Evolutionary conservation across 176 grass and related monocot species (phyloP), one percentile per base, ranked within the genome.

Genomic region (Ampelocalamus luodianensis): DNA sequence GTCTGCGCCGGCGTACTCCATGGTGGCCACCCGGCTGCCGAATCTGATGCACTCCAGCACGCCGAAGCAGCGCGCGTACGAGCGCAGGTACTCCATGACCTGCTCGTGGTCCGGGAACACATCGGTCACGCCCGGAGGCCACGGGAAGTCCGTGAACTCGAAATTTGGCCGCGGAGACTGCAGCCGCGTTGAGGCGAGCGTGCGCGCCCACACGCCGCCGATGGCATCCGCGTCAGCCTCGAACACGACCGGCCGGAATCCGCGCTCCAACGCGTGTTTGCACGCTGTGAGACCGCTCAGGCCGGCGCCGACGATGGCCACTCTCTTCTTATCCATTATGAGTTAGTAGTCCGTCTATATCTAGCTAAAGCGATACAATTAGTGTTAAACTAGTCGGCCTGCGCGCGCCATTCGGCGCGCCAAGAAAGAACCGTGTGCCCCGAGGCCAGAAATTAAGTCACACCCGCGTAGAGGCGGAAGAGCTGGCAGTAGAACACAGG

Each of bases 61-160:
- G 6, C 85, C 89, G 13, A 97, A 97, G 48, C 67, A 89, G 54
- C 75, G 85, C 26, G 87, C 87, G 36, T 97, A 97, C 3, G 85
- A 80, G 20, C 10, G 9, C 1, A 97, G 62, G 82, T 97, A 97
- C 22, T 87, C 87, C 63, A 39, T n/a, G 42, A 97, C 85, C 85
- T 86, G 82, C 2, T 3, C 11, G 44, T 84, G 85, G 78, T 69
- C 43, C 0, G 89, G 91, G 55, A 78, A 90, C 1, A 68, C 6
- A 38, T 87, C 37, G 6, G 23, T 92, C 78, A 36, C 79, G 5
- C 32, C 18, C 11, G 82, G 8, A 8, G 90, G 93, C 93, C 90
- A 95, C 3, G 93, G 90, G 62, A 95, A 92, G 78, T 95, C 93
- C 3, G 85, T 77, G 88, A 86, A 94, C 74, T 67, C 73, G 82